phyloP scores from a whole-genome alignment of 306 rosid genomes.

The Cucurbita moschata region DNA sequence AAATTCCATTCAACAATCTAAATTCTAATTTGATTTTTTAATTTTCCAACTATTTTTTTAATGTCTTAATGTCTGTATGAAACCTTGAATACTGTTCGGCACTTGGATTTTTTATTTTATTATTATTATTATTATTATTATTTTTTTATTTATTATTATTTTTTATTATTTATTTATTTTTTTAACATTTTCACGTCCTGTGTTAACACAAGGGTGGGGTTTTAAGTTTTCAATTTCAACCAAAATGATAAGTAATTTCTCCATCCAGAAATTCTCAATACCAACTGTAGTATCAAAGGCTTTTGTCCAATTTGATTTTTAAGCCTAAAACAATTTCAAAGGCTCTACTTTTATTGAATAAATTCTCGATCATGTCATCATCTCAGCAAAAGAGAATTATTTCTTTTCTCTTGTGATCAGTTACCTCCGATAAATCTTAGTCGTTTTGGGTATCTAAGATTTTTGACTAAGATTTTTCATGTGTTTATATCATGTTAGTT shows the following conservation, averaged over 20 bases:
- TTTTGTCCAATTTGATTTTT: neutral
- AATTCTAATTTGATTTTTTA: neutral
- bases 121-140: too few species aligned
- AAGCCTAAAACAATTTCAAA: too few species aligned
- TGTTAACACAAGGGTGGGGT: neutral
- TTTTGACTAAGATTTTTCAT: neutral
- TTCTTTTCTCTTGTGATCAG: neutral
- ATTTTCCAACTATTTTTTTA: neutral
- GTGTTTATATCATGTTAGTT: conserved; percentile 27
- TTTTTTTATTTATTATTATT: too few species aligned
- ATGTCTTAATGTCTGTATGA: neutral
- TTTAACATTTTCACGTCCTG: neutral
- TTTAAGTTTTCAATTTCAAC: neutral
- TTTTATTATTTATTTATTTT: too few species aligned
- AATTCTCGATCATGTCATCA: neutral
- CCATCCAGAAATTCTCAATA: neutral
- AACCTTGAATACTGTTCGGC: neutral
- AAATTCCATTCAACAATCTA: neutral
- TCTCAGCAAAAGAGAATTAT: neutral
- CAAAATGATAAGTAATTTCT: neutral
- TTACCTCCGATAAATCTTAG: neutral
- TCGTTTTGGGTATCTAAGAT: neutral
- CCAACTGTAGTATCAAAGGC: neutral
- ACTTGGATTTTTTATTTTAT: neutral
- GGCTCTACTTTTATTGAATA: neutral